phyloP scores from a whole-genome alignment of 106 monocot genomes.

The Agapanthus africanus region DNA sequence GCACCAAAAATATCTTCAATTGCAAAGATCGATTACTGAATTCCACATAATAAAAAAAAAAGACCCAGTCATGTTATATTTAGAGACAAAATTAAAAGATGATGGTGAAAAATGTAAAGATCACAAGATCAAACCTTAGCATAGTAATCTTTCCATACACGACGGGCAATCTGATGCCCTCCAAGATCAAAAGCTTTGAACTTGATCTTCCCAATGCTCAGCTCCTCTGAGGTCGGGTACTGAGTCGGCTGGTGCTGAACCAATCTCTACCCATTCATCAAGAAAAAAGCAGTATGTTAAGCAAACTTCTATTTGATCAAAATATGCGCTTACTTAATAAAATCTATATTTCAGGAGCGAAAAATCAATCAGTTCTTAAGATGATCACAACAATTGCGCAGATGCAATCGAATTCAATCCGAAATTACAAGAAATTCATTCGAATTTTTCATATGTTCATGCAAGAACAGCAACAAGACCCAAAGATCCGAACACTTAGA shows the following conservation, averaged over 20 bases:
- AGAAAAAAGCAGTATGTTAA: not conserved
- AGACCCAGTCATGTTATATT: too few relatives aligned
- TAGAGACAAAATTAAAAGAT: too few relatives aligned
- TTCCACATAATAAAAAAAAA: too few relatives aligned
- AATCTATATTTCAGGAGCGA: not conserved
- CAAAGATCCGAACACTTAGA: not conserved
- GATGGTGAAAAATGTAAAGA: too few relatives aligned
- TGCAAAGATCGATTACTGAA: too few relatives aligned
- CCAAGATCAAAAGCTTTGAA: conserved; percentile 83
- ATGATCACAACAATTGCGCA: not conserved
- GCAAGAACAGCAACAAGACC: not conserved
- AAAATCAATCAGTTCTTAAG: not conserved
- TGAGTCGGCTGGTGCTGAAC: conserved; percentile 77
- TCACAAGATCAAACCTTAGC: conserved; percentile 50
- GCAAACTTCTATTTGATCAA: not conserved
- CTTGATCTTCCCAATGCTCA: conserved; percentile 68
- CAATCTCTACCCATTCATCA: conserved; percentile 32
- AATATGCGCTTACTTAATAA: not conserved
- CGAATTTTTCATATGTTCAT: too few relatives aligned
- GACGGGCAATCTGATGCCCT: conserved; percentile 85
- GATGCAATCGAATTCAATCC: not conserved
- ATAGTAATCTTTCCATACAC: conserved; percentile 85
- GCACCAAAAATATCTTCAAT: too few relatives aligned
- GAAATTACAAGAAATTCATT: not conserved
- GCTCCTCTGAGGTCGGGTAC: conserved; percentile 67